A percentile compares a stretch with the other conserved stretches of the same genome.
phyloP scores from a whole-genome alignment of 192 early-diverging fungal genomes.

The Diversispora eburnea region DNA sequence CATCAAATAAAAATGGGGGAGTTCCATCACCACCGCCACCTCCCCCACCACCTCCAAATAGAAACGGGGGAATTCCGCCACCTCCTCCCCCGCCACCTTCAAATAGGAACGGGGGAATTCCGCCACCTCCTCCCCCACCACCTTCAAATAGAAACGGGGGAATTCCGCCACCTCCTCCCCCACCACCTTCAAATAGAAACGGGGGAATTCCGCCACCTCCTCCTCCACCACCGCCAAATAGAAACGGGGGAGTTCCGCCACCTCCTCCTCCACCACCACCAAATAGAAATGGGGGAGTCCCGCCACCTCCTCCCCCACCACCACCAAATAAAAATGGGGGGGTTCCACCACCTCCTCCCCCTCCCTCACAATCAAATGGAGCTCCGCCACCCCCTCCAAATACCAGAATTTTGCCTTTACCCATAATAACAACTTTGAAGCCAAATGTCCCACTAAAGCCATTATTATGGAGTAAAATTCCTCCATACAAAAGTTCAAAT shows the following conservation, averaged over 20 bases:
- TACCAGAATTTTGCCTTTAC: slow-evolving; percentile 25
- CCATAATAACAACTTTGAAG: slow-evolving; percentile 28
- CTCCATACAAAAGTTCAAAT: slow-evolving; percentile 40
- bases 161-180: background rate
- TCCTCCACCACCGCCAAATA: background rate
- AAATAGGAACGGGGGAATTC: background rate
- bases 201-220: background rate
- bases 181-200: background rate
- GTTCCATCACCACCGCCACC: slow-evolving; percentile 33
- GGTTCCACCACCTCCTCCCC: slow-evolving; percentile 30
- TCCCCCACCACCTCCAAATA: background rate
- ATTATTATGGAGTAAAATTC: slow-evolving; percentile 57
- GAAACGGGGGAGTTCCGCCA: slow-evolving; percentile 1
- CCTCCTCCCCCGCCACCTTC: slow-evolving; percentile 32
- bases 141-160: background rate
- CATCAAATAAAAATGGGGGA: slow-evolving; percentile 2
- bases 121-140: slow-evolving; percentile 30
- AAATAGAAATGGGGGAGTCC: background rate
- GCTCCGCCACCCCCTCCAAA: background rate
- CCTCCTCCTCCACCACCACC: slow-evolving; percentile 24
- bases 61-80: slow-evolving; percentile 14
- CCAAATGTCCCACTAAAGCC: slow-evolving; percentile 37
- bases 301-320: background rate
- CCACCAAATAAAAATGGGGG: background rate
- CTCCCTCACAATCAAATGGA: slow-evolving; percentile 23